Evolutionary conservation across 495 filamentous ascomycete species (phyloP).

Genomic region (Corynascus novoguineensis): DNA sequence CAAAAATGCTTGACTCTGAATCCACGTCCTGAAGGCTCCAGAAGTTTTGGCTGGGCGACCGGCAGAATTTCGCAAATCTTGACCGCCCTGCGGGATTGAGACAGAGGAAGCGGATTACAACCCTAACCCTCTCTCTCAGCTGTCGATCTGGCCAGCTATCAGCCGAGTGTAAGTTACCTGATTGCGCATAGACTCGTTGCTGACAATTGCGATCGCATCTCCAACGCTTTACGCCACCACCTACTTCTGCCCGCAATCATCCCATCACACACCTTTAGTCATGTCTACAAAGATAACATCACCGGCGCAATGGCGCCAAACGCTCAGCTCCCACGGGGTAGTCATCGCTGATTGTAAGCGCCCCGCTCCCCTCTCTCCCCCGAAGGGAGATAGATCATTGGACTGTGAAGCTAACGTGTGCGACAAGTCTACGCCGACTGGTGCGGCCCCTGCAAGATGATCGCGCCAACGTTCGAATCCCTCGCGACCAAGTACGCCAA

Average conservation of each 20-base stretch:
- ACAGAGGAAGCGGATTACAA: neutral
- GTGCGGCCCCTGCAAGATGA: constrained; percentile 67
- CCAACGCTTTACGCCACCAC: neutral
- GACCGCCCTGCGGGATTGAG: constrained; percentile 21
- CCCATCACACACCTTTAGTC: neutral
- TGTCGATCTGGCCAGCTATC: constrained; percentile 29
- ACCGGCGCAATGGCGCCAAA: constrained; percentile 39
- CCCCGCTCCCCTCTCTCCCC: neutral
- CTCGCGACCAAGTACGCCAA: constrained; percentile 52
- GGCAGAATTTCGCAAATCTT: constrained; percentile 29
- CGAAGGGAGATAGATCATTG: no score
- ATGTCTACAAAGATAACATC: constrained; percentile 39
- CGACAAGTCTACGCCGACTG: constrained; percentile 57
- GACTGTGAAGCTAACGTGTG: constrained; percentile 1
- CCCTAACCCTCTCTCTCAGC: constrained; percentile 13
- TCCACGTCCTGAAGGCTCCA: neutral
- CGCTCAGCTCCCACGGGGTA: constrained; percentile 36
- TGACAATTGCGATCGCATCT: constrained; percentile 9
- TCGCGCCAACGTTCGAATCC: constrained; percentile 58
- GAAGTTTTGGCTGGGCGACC: constrained; percentile 8
- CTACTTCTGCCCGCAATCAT: neutral
- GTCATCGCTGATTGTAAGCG: constrained; percentile 46
- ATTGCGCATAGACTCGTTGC: neutral
- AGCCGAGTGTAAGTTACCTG: constrained; percentile 11
- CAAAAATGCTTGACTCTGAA: neutral